Conservation (phyloP, 352 stramenopile species). For the Pythium sp. region DNA sequence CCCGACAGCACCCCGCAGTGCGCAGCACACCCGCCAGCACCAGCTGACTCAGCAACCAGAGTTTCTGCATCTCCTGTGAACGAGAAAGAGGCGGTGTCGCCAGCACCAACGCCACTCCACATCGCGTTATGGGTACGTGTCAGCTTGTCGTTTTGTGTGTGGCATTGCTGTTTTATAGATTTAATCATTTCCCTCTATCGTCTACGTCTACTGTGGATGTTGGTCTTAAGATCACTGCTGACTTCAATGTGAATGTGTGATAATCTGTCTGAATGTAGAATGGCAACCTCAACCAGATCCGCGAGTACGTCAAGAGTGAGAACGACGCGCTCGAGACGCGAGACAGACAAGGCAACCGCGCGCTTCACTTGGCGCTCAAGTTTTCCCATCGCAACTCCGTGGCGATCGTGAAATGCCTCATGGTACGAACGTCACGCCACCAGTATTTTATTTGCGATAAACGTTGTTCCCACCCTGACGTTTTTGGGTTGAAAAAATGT, state of each 20-base stretch:
- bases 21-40: not conserved
- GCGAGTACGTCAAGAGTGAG: constrained; percentile 26
- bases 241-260: not conserved
- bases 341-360: constrained; percentile 55
- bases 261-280: constrained; percentile 28
- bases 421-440: constrained; percentile 28
- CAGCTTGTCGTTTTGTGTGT: not conserved
- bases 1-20: not conserved
- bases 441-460: too few relatives aligned
- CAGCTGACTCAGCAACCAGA: not conserved
- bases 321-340: constrained; percentile 41
- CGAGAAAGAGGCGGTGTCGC: not conserved
- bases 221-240: not conserved
- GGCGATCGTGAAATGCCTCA: constrained; percentile 46
- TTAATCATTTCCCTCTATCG: not conserved
- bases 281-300: constrained; percentile 55
- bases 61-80: not conserved
- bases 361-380: constrained; percentile 65
- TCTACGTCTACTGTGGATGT: not conserved
- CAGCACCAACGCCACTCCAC: constrained; percentile 38
- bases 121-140: constrained; percentile 55
- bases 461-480: not conserved
- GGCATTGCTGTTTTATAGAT: not conserved
- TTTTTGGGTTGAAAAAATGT: constrained; percentile 3
- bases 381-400: constrained; percentile 58